Percentiles rank a stretch among this genome's conserved stretches.
Evolutionary conservation across 2,329 filamentous ascomycete genomes (phyloP).

Genomic region (Paecilomyces niveus): DNA sequence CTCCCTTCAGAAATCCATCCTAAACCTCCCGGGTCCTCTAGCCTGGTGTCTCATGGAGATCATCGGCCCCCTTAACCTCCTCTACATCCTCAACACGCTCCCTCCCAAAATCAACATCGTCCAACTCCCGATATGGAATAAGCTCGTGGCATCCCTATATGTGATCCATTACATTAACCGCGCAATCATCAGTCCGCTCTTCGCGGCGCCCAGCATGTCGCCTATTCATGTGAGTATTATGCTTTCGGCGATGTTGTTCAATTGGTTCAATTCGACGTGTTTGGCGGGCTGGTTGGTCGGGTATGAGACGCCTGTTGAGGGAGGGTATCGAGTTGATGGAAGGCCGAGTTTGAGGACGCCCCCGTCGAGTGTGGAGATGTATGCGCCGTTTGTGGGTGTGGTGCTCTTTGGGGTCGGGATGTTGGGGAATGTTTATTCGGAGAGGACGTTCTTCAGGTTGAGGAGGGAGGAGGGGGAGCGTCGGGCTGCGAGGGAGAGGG

Average conservation of each 20-base stretch:
- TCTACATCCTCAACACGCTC: constrained; percentile 71
- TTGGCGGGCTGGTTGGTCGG: constrained; percentile 76
- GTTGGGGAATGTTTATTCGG: constrained; percentile 76
- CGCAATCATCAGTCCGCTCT: constrained; percentile 70
- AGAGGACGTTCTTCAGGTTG: constrained; percentile 83
- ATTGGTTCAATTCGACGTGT: constrained; percentile 70
- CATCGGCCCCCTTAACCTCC: constrained; percentile 65
- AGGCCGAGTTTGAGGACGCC: constrained; percentile 5
- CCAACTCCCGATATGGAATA: constrained; percentile 27
- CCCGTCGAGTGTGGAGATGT: constrained; percentile 32
- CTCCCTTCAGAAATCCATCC: constrained; percentile 54
- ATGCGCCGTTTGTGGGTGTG: constrained; percentile 55
- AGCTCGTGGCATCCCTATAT: constrained; percentile 39
- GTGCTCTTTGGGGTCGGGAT: constrained; percentile 71
- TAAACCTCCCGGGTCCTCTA: constrained; percentile 84
- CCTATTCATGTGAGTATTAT: constrained; percentile 71
- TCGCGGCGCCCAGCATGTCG: constrained; percentile 82
- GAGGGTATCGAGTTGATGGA: constrained; percentile 9
- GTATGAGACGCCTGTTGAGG: constrained; percentile 52
- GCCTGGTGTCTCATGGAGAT: constrained; percentile 88
- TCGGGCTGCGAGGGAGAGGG: constrained; percentile 37
- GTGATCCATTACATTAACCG: constrained; percentile 87
- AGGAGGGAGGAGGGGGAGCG: constrained; percentile 56
- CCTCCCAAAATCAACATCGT: constrained; percentile 39
- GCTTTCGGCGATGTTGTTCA: constrained; percentile 60